Evolutionary conservation across 192 early-diverging fungal genomes (phyloP).

Genomic region (Coemansia sp.): DNA sequence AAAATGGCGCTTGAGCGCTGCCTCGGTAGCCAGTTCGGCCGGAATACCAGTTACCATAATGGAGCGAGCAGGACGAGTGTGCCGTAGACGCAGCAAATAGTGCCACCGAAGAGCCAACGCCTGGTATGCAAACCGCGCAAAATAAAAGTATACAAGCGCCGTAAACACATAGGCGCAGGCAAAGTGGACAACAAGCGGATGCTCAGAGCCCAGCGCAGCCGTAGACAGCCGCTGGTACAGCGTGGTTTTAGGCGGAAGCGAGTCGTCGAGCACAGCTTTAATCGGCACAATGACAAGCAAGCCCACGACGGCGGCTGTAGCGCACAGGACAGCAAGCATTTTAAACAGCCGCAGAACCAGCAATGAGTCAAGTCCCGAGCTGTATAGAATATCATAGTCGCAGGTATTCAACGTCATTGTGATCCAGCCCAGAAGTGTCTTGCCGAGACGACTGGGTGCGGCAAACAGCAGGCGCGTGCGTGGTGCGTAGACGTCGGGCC

Average conservation of each 20-base stretch:
- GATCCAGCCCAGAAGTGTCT: conserved; percentile 49
- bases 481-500: conserved; percentile 54
- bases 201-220: conserved; percentile 36
- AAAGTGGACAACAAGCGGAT: conserved; percentile 46
- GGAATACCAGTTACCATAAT: conserved; percentile 71
- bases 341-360: conserved; percentile 52
- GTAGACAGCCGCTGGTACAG: conserved; percentile 24
- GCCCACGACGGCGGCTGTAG: conserved; percentile 23
- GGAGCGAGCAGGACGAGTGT: conserved; percentile 56
- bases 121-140: conserved; percentile 50
- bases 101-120: conserved; percentile 53
- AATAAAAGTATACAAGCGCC: conserved; percentile 48
- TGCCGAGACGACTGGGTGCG: conserved; percentile 45
- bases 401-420: conserved; percentile 37
- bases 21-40: conserved; percentile 50
- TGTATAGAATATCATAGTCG: conserved; percentile 51
- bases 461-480: conserved; percentile 45
- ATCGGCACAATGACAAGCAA: conserved; percentile 37
- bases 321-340: conserved; percentile 36
- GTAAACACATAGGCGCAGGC: conserved; percentile 53
- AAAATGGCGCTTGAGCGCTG: conserved; percentile 61
- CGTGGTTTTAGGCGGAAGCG: not conserved
- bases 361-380: conserved; percentile 46
- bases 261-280: conserved; percentile 35
- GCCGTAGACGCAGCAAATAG: conserved; percentile 43